Evolutionary conservation across 2,329 filamentous ascomycete species (phyloP), one percentile per base, ranked within the genome.

Genomic region (Fusarium armeniacum): DNA sequence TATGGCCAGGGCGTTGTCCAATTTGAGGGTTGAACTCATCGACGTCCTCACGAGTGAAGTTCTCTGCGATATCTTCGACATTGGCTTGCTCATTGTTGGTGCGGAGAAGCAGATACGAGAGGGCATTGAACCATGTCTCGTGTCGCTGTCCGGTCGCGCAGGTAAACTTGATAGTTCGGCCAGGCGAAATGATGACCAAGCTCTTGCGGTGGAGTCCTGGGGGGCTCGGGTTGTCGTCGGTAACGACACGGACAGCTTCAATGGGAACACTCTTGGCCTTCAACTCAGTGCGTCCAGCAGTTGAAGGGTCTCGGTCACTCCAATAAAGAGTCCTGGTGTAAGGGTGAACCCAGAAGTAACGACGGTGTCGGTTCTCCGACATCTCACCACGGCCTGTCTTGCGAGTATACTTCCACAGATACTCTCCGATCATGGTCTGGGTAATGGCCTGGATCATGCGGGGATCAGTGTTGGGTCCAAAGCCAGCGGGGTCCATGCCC

Each of bases 401-500:
- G 75, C 96, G 91, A 0, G 96, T 99, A 81, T 99, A 99, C 80
- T 99, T 99, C 96, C 96, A 99, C 41, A 99, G 85, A 79, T 95
- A 98, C 79, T 99, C 96, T 58, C 96, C 96, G 76, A 99, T 98
- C 96, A 99, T 99, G 20, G 96, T 98, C 81, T 99, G 95, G 3
- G 96, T 99, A 71, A 99, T 98, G 50, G 96, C 96, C 82, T 98
- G 94, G 73, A 99, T 98, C 94, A 99, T 98, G 74, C 95, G 92
- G 67, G 95, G 95, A 81, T 99, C 96, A 7, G 94, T 97, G 68
- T 88, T 87, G 22, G 89, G 84, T 12, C 89, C 88, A 64, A 96
- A 87, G 16, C 90, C 90, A 47, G 83, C 80, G 9, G 83, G 75
- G 45, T 82, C 82, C 56, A 89, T 83, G 45, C 83, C 82, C 77